Conservation (phyloP, 495 filamentous ascomycete species). For the Hypoxylon fragiforme region DNA sequence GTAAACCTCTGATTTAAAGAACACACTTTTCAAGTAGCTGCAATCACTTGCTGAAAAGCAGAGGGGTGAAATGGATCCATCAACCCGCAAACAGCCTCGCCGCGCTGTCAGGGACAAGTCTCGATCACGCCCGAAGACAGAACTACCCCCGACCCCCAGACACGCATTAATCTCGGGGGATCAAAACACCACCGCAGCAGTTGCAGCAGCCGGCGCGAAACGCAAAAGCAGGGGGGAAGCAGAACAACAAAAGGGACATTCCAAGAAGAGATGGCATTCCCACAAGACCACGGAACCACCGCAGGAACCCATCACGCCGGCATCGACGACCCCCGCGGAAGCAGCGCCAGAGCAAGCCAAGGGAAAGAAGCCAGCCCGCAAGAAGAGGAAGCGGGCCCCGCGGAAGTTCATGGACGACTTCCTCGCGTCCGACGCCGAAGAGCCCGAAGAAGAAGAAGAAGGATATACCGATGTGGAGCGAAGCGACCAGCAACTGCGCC, state of each 20-base stretch:
- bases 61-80: neutral
- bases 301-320: neutral
- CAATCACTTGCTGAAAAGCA: neutral
- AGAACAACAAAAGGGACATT: neutral
- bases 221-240: neutral
- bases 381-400: constrained; percentile 1
- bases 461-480: neutral
- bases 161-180: neutral
- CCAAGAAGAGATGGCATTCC: too few species aligned
- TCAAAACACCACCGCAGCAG: neutral
- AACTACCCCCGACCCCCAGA: neutral
- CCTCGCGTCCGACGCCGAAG: constrained; percentile 3
- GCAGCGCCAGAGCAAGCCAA: constrained; percentile 1
- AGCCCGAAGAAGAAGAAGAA: neutral
- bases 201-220: neutral
- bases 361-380: constrained; percentile 11
- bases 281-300: neutral
- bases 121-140: neutral
- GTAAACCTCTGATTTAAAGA: neutral
- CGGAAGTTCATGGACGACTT: constrained; percentile 25
- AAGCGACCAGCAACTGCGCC: neutral
- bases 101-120: constrained; percentile 5
- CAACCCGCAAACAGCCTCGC: constrained; percentile 3
- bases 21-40: too few species aligned
- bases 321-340: neutral